Evolutionary conservation across 2,329 filamentous ascomycete species (phyloP).

Genomic region (Aspergillus alliaceus): DNA sequence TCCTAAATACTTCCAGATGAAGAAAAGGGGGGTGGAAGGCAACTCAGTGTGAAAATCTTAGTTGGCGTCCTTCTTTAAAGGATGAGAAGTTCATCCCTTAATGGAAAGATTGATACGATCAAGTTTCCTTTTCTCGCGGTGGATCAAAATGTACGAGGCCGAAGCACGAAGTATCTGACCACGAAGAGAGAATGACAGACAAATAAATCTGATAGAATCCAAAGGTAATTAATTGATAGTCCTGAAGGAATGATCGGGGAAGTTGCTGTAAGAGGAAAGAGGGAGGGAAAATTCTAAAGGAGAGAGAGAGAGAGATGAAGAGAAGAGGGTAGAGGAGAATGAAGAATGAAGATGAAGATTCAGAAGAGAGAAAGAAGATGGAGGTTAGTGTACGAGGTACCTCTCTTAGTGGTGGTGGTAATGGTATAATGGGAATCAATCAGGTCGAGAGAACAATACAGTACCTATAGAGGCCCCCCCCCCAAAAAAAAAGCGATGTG

Average conservation of each 20-base stretch:
- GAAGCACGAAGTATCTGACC: constrained; percentile 16
- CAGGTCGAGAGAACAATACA: constrained; percentile 1
- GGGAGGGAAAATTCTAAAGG: constrained; percentile 21
- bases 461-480: neutral
- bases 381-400: neutral
- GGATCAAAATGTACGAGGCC: constrained; percentile 7
- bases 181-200: constrained; percentile 31
- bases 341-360: constrained; percentile 14
- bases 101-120: neutral
- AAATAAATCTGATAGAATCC: constrained; percentile 26
- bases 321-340: constrained; percentile 17
- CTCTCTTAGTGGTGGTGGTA: neutral
- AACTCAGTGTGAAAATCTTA: constrained; percentile 10
- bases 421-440: constrained; percentile 1
- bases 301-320: constrained; percentile 20
- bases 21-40: constrained; percentile 10
- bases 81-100: neutral
- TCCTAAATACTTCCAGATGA: constrained; percentile 1
- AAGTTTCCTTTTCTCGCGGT: constrained; percentile 5
- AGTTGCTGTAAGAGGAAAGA: constrained; percentile 31
- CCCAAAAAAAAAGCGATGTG: constrained; percentile 1
- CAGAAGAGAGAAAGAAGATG: constrained; percentile 8
- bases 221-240: constrained; percentile 20
- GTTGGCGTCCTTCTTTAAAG: constrained; percentile 12
- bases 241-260: constrained; percentile 47